Conservation (phyloP, 768 basidiomycete species). For the Serendipita sp. region DNA sequence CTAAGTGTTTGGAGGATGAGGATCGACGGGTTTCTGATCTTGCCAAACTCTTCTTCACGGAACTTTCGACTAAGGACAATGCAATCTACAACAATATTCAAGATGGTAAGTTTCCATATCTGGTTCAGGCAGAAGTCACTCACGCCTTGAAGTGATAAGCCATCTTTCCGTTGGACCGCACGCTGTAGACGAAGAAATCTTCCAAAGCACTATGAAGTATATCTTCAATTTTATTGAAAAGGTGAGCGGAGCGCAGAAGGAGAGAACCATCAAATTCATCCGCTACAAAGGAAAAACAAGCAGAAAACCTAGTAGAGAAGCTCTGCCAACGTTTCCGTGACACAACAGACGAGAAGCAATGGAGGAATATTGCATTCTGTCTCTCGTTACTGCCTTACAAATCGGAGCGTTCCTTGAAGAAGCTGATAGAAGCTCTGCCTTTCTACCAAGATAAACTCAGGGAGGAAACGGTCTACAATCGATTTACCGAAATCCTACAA, state of each 20-base stretch:
- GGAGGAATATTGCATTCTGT: constrained; percentile 95
- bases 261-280: neutral
- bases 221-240: constrained; percentile 97
- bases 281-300: constrained; percentile 74
- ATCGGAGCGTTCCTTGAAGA: constrained; percentile 90
- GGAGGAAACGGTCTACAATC: constrained; percentile 60
- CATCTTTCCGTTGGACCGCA: constrained; percentile 83
- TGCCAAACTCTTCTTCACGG: constrained; percentile 95
- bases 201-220: constrained; percentile 84
- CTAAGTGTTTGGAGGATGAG: constrained; percentile 91
- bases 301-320: constrained; percentile 92
- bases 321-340: constrained; percentile 89
- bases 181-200: constrained; percentile 80
- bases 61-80: constrained; percentile 92
- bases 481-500: constrained; percentile 77
- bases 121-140: neutral
- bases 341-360: constrained; percentile 78
- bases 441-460: constrained; percentile 95
- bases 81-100: constrained; percentile 98
- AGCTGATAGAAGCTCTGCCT: constrained; percentile 79
- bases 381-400: constrained; percentile 91
- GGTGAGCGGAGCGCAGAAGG: constrained; percentile 25
- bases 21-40: constrained; percentile 79
- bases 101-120: constrained; percentile 42
- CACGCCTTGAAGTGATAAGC: constrained; percentile 54